A percentile compares a stretch with the other conserved stretches of the same genome.
Conservation (phyloP, 805 yeast genomes). For the Brettanomyces naardenensis region DNA sequence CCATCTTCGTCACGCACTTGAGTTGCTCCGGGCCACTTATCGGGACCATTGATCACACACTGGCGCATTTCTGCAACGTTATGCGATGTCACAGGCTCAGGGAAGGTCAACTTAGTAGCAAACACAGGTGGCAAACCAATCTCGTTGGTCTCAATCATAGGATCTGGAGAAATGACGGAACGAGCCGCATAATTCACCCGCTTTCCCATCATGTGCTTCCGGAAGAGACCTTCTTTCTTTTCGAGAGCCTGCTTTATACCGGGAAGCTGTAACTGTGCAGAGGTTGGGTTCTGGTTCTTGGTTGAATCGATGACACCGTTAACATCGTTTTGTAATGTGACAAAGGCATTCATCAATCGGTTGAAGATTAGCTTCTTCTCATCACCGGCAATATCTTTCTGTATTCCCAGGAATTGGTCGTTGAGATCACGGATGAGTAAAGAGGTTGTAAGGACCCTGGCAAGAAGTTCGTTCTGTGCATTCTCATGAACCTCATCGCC, state of each 20-base stretch:
- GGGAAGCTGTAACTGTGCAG: conserved; percentile 71
- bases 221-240: conserved; percentile 95
- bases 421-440: conserved; percentile 81
- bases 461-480: conserved; percentile 80
- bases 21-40: conserved; percentile 97
- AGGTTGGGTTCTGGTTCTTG: conserved; percentile 68
- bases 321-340: conserved; percentile 89
- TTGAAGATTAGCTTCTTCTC: conserved; percentile 67
- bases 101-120: conserved; percentile 91
- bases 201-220: conserved; percentile 99
- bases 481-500: conserved; percentile 97
- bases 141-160: conserved; percentile 94
- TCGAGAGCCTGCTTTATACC: conserved; percentile 97
- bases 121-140: conserved; percentile 99
- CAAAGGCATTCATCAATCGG: conserved; percentile 92
- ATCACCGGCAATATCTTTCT: conserved; percentile 54
- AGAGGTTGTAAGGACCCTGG: conserved; percentile 73
- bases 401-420: conserved; percentile 65
- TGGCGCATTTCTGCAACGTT: conserved; percentile 85
- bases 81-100: conserved; percentile 94
- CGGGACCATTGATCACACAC: conserved; percentile 97
- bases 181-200: conserved; percentile 99
- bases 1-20: conserved; percentile 97
- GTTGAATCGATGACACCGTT: conserved; percentile 90
- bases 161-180: conserved; percentile 98